phyloP scores from a whole-genome alignment of 169 alveolate species.

The Eimeria brunetti region DNA sequence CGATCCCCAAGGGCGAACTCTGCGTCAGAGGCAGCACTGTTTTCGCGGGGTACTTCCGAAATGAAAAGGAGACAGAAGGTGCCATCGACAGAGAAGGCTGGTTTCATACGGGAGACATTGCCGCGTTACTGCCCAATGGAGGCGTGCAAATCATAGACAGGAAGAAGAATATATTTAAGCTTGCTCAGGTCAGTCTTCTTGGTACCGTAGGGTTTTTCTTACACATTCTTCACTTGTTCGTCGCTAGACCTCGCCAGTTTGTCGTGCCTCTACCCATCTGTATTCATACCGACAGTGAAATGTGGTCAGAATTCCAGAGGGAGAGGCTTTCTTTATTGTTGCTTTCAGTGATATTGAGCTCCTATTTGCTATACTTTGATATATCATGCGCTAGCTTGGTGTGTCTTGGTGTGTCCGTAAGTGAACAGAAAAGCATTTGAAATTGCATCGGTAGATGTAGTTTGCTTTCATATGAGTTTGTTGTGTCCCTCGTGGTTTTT shows the following conservation, averaged over 20 bases:
- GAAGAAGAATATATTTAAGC: slow-evolving; percentile 96
- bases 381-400: not conserved
- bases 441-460: not conserved
- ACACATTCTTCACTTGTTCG: not conserved
- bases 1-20: slow-evolving; percentile 89
- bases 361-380: not conserved
- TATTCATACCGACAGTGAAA: not conserved
- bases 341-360: not conserved
- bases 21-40: slow-evolving; percentile 87
- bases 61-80: slow-evolving; percentile 86
- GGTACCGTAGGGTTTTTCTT: not conserved
- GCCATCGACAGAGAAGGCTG: slow-evolving; percentile 94
- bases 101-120: slow-evolving; percentile 96
- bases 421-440: not conserved
- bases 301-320: not conserved
- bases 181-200: slow-evolving; percentile 87
- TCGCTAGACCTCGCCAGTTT: not conserved
- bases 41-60: slow-evolving; percentile 84
- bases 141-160: slow-evolving; percentile 95
- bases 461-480: not conserved
- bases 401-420: not conserved
- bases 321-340: not conserved
- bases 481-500: too few relatives aligned
- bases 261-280: not conserved
- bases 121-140: slow-evolving; percentile 79